Conservation (phyloP, 1,284 basidiomycete species). For the Omphalotus olearius region DNA sequence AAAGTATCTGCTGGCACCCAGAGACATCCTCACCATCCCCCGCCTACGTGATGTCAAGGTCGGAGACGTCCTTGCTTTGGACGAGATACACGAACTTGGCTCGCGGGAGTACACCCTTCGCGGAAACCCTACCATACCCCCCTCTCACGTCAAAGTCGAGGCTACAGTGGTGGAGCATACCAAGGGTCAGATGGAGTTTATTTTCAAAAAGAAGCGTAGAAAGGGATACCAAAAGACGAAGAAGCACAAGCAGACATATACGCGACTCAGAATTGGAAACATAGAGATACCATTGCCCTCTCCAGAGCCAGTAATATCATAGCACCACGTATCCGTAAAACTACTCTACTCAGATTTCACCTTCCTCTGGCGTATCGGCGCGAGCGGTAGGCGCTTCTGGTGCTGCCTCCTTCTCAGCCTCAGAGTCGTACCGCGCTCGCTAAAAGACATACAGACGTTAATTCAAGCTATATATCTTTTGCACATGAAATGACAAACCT, state of each 20-base stretch:
- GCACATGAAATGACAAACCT: slow-evolving; percentile 40
- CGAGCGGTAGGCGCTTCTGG: slow-evolving; percentile 29
- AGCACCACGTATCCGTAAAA: not conserved
- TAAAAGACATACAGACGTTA: slow-evolving; percentile 24
- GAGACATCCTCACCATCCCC: slow-evolving; percentile 91
- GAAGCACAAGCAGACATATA: slow-evolving; percentile 91
- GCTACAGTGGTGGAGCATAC: slow-evolving; percentile 96
- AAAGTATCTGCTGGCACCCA: slow-evolving; percentile 85
- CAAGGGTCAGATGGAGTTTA: slow-evolving; percentile 86
- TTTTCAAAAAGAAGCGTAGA: slow-evolving; percentile 95
- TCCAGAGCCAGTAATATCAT: slow-evolving; percentile 8
- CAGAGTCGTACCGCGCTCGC: slow-evolving; percentile 53
- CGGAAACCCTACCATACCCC: slow-evolving; percentile 59
- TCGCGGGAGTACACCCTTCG: slow-evolving; percentile 93
- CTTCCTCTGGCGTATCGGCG: slow-evolving; percentile 73
- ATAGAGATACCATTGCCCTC: slow-evolving; percentile 32
- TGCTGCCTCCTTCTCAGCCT: slow-evolving; percentile 34
- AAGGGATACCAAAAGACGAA: slow-evolving; percentile 83
- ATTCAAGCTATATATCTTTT: slow-evolving; percentile 2
- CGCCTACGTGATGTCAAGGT: slow-evolving; percentile 78
- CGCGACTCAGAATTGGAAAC: slow-evolving; percentile 79
- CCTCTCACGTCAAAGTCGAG: slow-evolving; percentile 65
- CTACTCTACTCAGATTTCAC: slow-evolving; percentile 53
- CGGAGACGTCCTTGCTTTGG: slow-evolving; percentile 82
- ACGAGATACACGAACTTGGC: slow-evolving; percentile 91